Percentiles rank a stretch among this genome's conserved stretches.
These are phyloP conservation scores for Hirsutella minnesotensis DNA, from an alignment of 2,329 filamentous ascomycete species.

Conservation along the genomic window DNA sequence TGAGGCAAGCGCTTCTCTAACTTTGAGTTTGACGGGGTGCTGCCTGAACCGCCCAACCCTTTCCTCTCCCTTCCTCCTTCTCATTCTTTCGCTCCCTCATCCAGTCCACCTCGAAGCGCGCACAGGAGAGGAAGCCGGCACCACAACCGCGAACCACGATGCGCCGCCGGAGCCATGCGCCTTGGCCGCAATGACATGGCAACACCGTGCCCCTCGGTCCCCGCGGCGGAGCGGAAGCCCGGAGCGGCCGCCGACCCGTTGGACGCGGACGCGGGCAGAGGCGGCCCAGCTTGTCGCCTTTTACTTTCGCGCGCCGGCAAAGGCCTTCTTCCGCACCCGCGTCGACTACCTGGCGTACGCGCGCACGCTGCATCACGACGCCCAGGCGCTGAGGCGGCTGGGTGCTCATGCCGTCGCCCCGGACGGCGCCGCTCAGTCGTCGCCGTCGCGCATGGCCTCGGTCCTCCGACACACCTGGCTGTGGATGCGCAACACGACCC, in stretches of 20 bases:
- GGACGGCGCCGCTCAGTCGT: constrained; percentile 13
- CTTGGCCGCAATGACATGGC: constrained; percentile 18
- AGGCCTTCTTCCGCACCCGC: constrained; percentile 81
- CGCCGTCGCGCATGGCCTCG: constrained; percentile 18
- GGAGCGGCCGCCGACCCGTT: too few species aligned
- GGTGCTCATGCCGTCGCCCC: constrained; percentile 20
- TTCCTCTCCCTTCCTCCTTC: background rate
- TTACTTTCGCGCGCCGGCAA: constrained; percentile 83
- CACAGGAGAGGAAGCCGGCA: background rate
- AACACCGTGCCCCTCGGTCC: constrained; percentile 10
- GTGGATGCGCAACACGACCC: constrained; percentile 52
- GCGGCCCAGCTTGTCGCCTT: constrained; percentile 69
- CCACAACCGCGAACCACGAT: constrained; percentile 11
- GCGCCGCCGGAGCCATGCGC: constrained; percentile 21
- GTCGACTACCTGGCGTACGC: constrained; percentile 68
- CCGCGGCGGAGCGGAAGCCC: constrained; percentile 1
- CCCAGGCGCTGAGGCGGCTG: constrained; percentile 24
- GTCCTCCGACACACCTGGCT: constrained; percentile 30
- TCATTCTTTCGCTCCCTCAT: background rate
- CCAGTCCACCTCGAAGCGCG: background rate
- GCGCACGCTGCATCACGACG: constrained; percentile 34
- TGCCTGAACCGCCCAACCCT: background rate
- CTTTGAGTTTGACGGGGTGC: too few species aligned
- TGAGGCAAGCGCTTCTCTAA: too few species aligned
- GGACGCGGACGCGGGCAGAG: background rate